phyloP scores from a whole-genome alignment of 1,284 basidiomycete species.

The Tylopilus orsonianus region DNA sequence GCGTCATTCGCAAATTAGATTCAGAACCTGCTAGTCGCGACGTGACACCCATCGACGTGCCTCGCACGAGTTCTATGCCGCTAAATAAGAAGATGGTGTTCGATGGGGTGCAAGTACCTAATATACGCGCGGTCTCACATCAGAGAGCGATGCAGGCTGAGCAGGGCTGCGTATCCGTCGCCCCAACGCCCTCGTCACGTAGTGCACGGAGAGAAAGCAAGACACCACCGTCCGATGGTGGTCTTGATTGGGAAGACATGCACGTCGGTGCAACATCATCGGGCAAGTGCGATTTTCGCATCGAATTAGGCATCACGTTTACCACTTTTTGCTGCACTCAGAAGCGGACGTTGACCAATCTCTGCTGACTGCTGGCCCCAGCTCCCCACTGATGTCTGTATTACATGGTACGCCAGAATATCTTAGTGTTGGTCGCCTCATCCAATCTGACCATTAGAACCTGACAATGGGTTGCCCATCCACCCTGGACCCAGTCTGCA shows the following conservation, averaged over 20 bases:
- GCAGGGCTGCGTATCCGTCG: not conserved
- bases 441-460: constrained; percentile 2
- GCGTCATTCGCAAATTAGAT: constrained; percentile 13
- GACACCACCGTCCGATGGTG: constrained; percentile 14
- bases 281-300: constrained; percentile 16
- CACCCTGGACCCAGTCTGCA: not conserved
- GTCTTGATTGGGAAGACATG: constrained; percentile 38
- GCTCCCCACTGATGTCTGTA: constrained; percentile 6
- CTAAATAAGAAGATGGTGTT: constrained; percentile 21
- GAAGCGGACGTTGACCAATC: constrained; percentile 27
- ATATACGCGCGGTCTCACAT: constrained; percentile 15
- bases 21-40: constrained; percentile 30
- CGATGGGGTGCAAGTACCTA: constrained; percentile 30
- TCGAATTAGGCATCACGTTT: not conserved
- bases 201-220: not conserved
- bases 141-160: constrained; percentile 1
- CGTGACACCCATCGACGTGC: constrained; percentile 18
- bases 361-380: constrained; percentile 9
- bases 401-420: constrained; percentile 9
- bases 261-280: constrained; percentile 23
- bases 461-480: not conserved
- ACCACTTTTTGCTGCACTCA: constrained; percentile 7
- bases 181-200: not conserved
- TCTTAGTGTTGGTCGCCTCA: not conserved
- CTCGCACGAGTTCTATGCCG: constrained; percentile 25